Base-by-base conservation (phyloP, 164 flowering plant genomes). In the Annona squamosa region DNA sequence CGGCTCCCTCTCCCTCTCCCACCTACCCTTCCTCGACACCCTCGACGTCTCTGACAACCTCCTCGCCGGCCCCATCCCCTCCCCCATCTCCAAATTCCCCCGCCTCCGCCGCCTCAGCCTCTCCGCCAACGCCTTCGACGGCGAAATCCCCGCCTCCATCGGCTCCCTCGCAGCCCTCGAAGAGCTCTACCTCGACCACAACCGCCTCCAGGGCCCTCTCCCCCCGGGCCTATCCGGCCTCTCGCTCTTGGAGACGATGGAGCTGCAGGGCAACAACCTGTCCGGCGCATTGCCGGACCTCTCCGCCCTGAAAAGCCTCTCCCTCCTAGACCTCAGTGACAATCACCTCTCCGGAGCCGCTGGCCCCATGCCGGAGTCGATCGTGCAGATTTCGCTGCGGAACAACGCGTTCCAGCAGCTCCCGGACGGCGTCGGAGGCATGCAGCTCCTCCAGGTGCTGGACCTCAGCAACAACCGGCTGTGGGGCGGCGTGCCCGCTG, bases 381-480 rank as follows among this genome's bases (percentile, higher is more conserved):
- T 95, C 41, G 74, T 89, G 46, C 82, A 91, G 81, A 72, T 93
- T 19, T 81, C 88, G 4, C 81, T 90, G 84, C 78, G 98, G 72
- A 89, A 89, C 86, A 95, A 95, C 74, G 46, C 63, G 3, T 17
- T 93, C 0, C 61, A 77, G 46, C 70, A 63, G 44, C 70, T 90
- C 63, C 91, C 95, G 2, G 69, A 69, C 3, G 78, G 67, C 6
- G 5, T 84, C 4, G 64, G 46, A 1, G 42, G 67, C 17, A 52
- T 85, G 65, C 63, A 16, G 3, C 81, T 12, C 65, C 71, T 92
- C 2, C 94, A 92, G 72, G 99, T 95, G 1, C 26, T 95, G 63
- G 98, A 95, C 79, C 84, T 95, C 73, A 89, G 94, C 78, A 77
- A 86, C 79, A 95, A 93, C 85, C 47, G 18, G n/a, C 86, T 95